phyloP scores from a whole-genome alignment of 164 flowering plant genomes.

The Liriodendron chinense region DNA sequence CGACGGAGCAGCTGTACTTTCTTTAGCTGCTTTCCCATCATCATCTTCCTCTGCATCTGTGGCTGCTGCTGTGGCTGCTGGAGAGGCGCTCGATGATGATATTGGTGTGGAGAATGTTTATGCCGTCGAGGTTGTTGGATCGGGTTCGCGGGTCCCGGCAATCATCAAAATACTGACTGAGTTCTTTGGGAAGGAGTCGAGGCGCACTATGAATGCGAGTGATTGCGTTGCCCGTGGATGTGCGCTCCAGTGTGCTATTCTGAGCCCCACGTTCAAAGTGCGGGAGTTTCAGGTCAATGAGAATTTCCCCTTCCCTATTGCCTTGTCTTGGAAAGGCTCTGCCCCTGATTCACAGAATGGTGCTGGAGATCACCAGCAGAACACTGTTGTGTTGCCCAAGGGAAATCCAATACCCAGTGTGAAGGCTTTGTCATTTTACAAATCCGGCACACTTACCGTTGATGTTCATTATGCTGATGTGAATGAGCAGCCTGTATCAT shows the following conservation, averaged over 20 bases:
- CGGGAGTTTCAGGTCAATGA: conserved; percentile 91
- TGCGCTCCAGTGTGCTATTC: conserved; percentile 86
- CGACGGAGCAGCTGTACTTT: too few species aligned
- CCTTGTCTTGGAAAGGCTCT: conserved; percentile 79
- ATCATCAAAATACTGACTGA: conserved; percentile 70
- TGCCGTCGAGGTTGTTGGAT: conserved; percentile 85
- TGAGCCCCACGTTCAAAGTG: conserved; percentile 91
- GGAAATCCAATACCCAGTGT: conserved; percentile 78
- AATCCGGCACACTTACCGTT: conserved; percentile 62
- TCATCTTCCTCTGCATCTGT: too few species aligned
- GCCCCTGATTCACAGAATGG: conserved; percentile 59
- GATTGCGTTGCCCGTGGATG: conserved; percentile 87
- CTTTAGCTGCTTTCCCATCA: too few species aligned
- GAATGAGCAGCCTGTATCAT: too few species aligned
- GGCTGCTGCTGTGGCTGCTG: too few species aligned
- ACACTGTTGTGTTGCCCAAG: conserved; percentile 68
- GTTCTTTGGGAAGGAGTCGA: conserved; percentile 83
- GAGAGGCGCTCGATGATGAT: too few species aligned
- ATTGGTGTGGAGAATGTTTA: conserved; percentile 60
- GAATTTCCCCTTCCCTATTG: conserved; percentile 66
- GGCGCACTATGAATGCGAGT: conserved; percentile 95
- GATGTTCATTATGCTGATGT: conserved; percentile 75
- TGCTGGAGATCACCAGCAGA: conserved; percentile 53
- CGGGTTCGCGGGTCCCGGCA: conserved; percentile 89
- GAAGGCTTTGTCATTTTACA: conserved; percentile 77